Percentiles rank a stretch among this genome's conserved stretches.
Conservation (phyloP, 2,329 filamentous ascomycete genomes). For the Sphaerulina populicola region DNA sequence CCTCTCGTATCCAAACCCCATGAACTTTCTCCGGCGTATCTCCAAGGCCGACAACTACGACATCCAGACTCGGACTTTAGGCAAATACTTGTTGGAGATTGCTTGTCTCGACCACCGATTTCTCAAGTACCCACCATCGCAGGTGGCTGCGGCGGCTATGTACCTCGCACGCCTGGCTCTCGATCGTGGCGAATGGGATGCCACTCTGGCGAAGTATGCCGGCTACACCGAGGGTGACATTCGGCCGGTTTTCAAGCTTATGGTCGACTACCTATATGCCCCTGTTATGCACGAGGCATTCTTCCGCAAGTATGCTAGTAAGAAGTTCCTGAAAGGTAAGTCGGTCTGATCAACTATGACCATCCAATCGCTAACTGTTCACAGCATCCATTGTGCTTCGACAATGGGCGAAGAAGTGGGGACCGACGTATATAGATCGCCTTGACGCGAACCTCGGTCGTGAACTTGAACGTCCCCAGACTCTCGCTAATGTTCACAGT, state of each 20-base stretch:
- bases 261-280: constrained; percentile 91
- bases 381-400: constrained; percentile 83
- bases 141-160: constrained; percentile 87
- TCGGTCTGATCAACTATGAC: constrained; percentile 10
- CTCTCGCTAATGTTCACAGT: constrained; percentile 14
- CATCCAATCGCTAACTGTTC: constrained; percentile 24
- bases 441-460: constrained; percentile 27
- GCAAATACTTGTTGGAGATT: constrained; percentile 97
- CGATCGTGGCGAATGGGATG: constrained; percentile 85
- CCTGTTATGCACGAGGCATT: constrained; percentile 93
- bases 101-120: constrained; percentile 91
- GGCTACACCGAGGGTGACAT: constrained; percentile 92
- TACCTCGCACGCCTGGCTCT: constrained; percentile 86
- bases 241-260: constrained; percentile 80
- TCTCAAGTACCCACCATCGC: constrained; percentile 79
- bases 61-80: constrained; percentile 91
- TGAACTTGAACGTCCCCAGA: constrained; percentile 19
- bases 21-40: constrained; percentile 98
- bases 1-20: constrained; percentile 96
- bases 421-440: constrained; percentile 30
- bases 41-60: constrained; percentile 99
- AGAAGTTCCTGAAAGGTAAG: constrained; percentile 97
- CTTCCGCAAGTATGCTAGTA: constrained; percentile 99
- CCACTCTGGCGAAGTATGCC: constrained; percentile 78
- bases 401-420: constrained; percentile 69